These are phyloP conservation scores for Trapa incisa DNA, from an alignment of 345 rosid genomes.

Conservation along the genomic window DNA sequence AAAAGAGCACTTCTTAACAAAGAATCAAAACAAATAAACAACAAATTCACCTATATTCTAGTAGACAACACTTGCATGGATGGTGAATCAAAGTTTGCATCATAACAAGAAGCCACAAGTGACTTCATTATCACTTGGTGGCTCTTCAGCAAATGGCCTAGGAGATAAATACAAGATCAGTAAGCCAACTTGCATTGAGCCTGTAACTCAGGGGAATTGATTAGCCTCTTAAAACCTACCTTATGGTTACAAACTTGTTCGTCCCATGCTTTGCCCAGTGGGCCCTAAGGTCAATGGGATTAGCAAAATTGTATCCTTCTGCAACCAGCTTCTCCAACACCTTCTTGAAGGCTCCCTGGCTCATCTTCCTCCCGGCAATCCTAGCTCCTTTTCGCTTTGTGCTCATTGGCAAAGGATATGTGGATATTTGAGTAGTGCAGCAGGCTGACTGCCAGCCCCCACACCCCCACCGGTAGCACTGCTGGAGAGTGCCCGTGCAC, in stretches of 20 bases:
- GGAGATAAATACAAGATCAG: constrained; percentile 29
- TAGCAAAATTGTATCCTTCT: constrained; percentile 69
- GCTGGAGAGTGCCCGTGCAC: constrained; percentile 84
- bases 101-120: constrained; percentile 10
- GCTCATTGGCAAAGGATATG: constrained; percentile 94
- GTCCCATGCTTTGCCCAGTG: constrained; percentile 99
- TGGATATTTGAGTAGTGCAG: constrained; percentile 79
- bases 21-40: constrained; percentile 7
- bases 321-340: constrained; percentile 89
- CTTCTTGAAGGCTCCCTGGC: constrained; percentile 95
- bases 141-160: constrained; percentile 32
- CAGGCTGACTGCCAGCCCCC: constrained; percentile 99
- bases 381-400: constrained; percentile 91
- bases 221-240: constrained; percentile 35
- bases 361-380: constrained; percentile 98
- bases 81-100: constrained; percentile 1
- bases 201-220: constrained; percentile 8
- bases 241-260: constrained; percentile 96
- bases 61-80: neutral
- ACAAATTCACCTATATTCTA: neutral
- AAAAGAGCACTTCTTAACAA: neutral
- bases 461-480: constrained; percentile 97
- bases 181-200: constrained; percentile 17
- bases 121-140: constrained; percentile 12
- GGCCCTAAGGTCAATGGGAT: constrained; percentile 74